Evolutionary conservation across 345 rosid genomes (phyloP), one percentile per base, ranked within the genome.

Genomic region (Pistacia atlantica): DNA sequence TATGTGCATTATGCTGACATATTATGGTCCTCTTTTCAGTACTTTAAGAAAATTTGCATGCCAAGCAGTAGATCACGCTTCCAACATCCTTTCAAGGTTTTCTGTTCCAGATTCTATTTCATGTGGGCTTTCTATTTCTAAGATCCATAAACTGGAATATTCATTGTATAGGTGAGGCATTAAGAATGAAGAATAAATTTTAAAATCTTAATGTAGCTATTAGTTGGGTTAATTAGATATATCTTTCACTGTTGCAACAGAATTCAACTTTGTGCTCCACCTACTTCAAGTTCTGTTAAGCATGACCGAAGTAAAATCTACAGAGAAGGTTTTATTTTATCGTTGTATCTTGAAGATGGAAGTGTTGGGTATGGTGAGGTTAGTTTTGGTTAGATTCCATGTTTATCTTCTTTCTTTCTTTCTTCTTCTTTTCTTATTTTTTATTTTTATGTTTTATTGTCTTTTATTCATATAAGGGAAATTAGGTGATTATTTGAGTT

Each of bases 301-400:
- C 81, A 77, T 75, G 85, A 78, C 56, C 33, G 13, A 77, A 72
- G 85, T 56, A 77, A 72, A 72, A 84, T 84, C 70, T 83, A 85
- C 72, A 86, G 90, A 79, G 91, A 95, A 84, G 99, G 99, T 4
- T 95, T 87, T 80, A 83, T 93, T 82, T 79, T 95, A 67, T 88
- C 93, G 25, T 73, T 95, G 79, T 87, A 78, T 84, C 93, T 95
- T 76, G 94, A 95, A 74, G 96, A 91, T 87, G 96, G 97, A 80
- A 86, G 86, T 76, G 72, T 86, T 64, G 99, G 99, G 65, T 85
- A 87, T 59, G 99, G 98, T 38, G 99, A 93, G 98, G 99, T 95
- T 76, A 78, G 88, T 80, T 81, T 52, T 76, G 63, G 61, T 25
- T 67, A 13, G 38, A 54, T 49, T 57, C 62, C 5, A 14, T 49